A percentile compares a stretch with the other conserved stretches of the same genome.
Evolutionary conservation across 1,284 basidiomycete species (phyloP).

Genomic region (Violaceomyces palustris): DNA sequence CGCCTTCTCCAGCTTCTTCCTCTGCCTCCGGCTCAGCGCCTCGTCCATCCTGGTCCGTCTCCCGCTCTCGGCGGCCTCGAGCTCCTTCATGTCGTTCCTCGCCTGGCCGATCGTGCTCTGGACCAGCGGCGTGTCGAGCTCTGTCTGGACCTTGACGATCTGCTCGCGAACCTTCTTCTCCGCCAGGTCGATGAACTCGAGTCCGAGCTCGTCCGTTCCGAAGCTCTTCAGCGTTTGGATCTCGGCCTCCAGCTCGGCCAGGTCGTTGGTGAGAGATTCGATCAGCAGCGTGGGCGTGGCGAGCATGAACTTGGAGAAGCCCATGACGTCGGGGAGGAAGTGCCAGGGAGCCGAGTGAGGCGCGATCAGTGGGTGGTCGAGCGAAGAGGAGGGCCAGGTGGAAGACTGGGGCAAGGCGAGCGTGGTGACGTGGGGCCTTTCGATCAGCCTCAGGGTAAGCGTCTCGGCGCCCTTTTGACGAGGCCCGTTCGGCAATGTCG

Average conservation of each 20-base stretch:
- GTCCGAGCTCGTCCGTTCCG: conserved; percentile 68
- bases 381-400: conserved; percentile 69
- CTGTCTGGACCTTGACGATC: conserved; percentile 36
- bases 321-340: conserved; percentile 86
- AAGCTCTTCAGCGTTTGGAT: conserved; percentile 51
- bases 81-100: conserved; percentile 61
- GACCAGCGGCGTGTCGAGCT: conserved; percentile 36
- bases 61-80: conserved; percentile 21
- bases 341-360: conserved; percentile 88
- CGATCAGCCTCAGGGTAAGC: conserved; percentile 76
- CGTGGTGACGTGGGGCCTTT: conserved; percentile 88
- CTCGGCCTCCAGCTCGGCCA: conserved; percentile 69
- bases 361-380: conserved; percentile 62
- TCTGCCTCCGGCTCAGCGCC: conserved; percentile 24
- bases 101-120: conserved; percentile 47
- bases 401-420: conserved; percentile 85
- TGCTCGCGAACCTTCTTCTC: conserved; percentile 41
- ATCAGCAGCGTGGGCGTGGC: conserved; percentile 75
- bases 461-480: conserved; percentile 58
- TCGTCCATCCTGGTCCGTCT: conserved; percentile 13
- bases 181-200: conserved; percentile 75
- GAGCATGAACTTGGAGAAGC: conserved; percentile 91
- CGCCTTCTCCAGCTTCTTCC: conserved; percentile 24
- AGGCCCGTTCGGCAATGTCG: background rate
- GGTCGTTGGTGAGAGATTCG: conserved; percentile 67